These are phyloP conservation scores for Lactarius sanguifluus DNA, from an alignment of 768 basidiomycete species.

Conservation along the genomic window DNA sequence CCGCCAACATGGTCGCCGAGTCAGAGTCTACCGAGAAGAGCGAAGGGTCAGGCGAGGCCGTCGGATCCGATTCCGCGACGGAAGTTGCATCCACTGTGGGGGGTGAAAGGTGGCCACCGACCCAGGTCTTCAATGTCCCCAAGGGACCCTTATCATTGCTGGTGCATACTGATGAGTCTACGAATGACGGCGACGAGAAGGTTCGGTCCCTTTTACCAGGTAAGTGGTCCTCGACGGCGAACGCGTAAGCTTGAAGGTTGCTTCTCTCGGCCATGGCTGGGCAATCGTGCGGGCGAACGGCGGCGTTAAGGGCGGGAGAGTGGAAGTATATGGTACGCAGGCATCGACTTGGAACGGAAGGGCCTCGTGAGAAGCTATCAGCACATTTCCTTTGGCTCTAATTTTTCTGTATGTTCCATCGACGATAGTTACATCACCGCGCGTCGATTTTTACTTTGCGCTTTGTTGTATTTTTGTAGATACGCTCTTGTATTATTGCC, in stretches of 20 bases:
- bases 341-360: not conserved
- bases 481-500: conserved; percentile 8
- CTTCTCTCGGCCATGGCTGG: conserved; percentile 21
- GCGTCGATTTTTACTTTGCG: not conserved
- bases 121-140: conserved; percentile 20
- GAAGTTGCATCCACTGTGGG: conserved; percentile 19
- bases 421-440: not conserved
- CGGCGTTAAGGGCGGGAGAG: conserved; percentile 23
- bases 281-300: conserved; percentile 17
- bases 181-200: conserved; percentile 12
- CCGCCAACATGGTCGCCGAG: not conserved
- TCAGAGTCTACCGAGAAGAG: conserved; percentile 3
- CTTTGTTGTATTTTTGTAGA: conserved; percentile 7
- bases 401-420: not conserved
- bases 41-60: not conserved
- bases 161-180: conserved; percentile 1
- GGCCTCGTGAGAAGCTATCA: not conserved
- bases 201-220: conserved; percentile 1
- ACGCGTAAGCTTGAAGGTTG: conserved; percentile 18
- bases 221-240: conserved; percentile 23
- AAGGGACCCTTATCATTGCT: conserved; percentile 27
- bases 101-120: not conserved
- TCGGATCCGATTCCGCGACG: conserved; percentile 22
- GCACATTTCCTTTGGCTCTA: not conserved
- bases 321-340: conserved; percentile 15